phyloP scores from a whole-genome alignment of 768 basidiomycete species.

The Butyriboletus loyo region DNA sequence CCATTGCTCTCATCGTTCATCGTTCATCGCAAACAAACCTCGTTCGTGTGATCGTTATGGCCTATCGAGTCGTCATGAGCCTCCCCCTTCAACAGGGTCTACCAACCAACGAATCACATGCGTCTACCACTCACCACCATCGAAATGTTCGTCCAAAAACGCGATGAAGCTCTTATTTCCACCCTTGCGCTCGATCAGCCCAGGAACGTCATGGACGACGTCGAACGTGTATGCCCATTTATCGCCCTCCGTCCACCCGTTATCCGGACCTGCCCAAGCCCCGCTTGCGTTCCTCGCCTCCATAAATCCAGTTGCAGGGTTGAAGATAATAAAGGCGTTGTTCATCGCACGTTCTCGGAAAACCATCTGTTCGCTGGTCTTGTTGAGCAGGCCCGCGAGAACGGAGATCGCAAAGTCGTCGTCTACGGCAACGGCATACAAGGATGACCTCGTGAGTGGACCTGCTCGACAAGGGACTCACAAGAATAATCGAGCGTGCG shows the following conservation, averaged over 20 bases:
- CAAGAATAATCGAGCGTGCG: slow-evolving; percentile 79
- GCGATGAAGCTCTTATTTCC: slow-evolving; percentile 62
- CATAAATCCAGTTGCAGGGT: slow-evolving; percentile 70
- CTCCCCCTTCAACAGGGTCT: background rate
- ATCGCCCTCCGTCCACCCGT: slow-evolving; percentile 83
- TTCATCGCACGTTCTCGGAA: slow-evolving; percentile 55
- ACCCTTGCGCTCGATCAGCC: slow-evolving; percentile 59
- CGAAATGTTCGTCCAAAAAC: slow-evolving; percentile 59
- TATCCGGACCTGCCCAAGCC: slow-evolving; percentile 65
- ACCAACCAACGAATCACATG: background rate
- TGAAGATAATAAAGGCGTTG: slow-evolving; percentile 65
- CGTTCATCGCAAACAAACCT: too few species aligned
- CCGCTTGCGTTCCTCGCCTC: slow-evolving; percentile 71
- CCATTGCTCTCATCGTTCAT: background rate
- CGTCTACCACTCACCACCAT: slow-evolving; percentile 40
- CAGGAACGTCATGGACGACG: slow-evolving; percentile 68
- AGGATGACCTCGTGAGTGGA: background rate
- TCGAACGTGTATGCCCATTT: slow-evolving; percentile 78
- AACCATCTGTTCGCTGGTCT: slow-evolving; percentile 46
- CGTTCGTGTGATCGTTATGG: slow-evolving; percentile 81
- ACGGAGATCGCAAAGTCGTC: slow-evolving; percentile 74
- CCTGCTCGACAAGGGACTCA: slow-evolving; percentile 33
- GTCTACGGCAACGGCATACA: slow-evolving; percentile 43
- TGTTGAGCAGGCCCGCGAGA: slow-evolving; percentile 53
- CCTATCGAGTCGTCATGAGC: slow-evolving; percentile 36